These are phyloP conservation scores for Penicillium hesseltinei DNA, from an alignment of 2,329 filamentous ascomycete genomes.

Conservation along the genomic window DNA sequence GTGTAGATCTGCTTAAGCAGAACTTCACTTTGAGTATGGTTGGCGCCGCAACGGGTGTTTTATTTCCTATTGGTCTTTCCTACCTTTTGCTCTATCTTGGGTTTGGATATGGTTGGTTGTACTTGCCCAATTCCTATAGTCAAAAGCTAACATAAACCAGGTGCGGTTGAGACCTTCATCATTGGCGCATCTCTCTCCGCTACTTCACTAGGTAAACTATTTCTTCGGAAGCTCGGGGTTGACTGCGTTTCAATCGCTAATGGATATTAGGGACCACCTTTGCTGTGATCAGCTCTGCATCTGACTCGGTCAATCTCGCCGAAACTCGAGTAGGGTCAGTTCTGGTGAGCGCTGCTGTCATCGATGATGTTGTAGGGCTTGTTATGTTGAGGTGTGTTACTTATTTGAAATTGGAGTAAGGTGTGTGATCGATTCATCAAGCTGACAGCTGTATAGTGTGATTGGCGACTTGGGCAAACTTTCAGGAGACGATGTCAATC, in stretches of 20 bases:
- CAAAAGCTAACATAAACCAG: slow-evolving; percentile 15
- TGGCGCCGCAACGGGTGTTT: slow-evolving; percentile 46
- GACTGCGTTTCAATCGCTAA: neutral
- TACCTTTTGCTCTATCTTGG: slow-evolving; percentile 46
- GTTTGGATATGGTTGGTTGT: slow-evolving; percentile 40
- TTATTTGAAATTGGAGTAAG: neutral
- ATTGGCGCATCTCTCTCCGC: slow-evolving; percentile 32
- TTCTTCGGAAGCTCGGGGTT: neutral
- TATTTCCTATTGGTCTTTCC: slow-evolving; percentile 48
- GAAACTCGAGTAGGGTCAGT: slow-evolving; percentile 47
- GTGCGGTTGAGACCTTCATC: slow-evolving; percentile 35
- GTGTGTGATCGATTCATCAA: neutral
- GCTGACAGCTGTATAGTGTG: slow-evolving; percentile 24
- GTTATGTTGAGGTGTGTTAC: slow-evolving; percentile 33
- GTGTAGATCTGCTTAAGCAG: slow-evolving; percentile 47
- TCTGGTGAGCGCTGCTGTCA: slow-evolving; percentile 48
- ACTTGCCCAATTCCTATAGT: neutral
- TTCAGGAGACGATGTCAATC: slow-evolving; percentile 23
- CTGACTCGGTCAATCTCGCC: slow-evolving; percentile 40
- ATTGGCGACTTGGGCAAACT: slow-evolving; percentile 32
- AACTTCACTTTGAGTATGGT: slow-evolving; percentile 46
- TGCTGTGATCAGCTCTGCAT: slow-evolving; percentile 30
- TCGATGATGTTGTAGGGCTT: slow-evolving; percentile 49
- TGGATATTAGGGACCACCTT: slow-evolving; percentile 27
- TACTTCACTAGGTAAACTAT: slow-evolving; percentile 28